These are phyloP conservation scores for Boletales sp. DNA, from an alignment of 768 basidiomycete genomes.

Conservation along the genomic window DNA sequence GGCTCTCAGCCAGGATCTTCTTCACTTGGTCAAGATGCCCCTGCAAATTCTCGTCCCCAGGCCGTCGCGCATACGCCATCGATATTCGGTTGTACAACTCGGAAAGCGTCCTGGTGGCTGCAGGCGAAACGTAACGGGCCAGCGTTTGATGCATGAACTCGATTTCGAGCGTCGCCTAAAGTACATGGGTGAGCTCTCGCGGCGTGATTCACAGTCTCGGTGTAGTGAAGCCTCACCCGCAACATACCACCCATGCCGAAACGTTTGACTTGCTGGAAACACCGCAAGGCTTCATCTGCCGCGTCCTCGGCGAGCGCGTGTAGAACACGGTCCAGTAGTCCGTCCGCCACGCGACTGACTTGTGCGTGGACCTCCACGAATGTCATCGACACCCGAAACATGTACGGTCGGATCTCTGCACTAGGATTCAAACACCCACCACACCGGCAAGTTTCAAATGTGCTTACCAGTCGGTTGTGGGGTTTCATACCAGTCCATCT, in stretches of 20 bases:
- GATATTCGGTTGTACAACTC: conserved; percentile 95
- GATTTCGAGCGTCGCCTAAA: conserved; percentile 94
- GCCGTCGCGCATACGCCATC: conserved; percentile 81
- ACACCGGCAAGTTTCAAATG: neutral
- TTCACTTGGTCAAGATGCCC: conserved; percentile 86
- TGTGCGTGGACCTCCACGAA: conserved; percentile 92
- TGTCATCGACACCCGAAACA: conserved; percentile 84
- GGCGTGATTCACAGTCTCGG: neutral
- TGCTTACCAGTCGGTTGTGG: conserved; percentile 82
- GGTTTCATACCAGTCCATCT: conserved; percentile 94
- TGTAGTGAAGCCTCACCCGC: conserved; percentile 51
- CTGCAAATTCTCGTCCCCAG: conserved; percentile 85
- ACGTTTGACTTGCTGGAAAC: conserved; percentile 83
- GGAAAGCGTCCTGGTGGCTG: conserved; percentile 80
- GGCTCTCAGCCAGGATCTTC: conserved; percentile 82
- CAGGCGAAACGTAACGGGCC: conserved; percentile 77
- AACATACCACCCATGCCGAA: conserved; percentile 99
- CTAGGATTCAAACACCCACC: neutral
- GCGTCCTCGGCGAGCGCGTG: conserved; percentile 78
- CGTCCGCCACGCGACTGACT: conserved; percentile 75
- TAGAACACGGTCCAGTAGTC: conserved; percentile 78
- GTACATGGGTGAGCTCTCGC: neutral
- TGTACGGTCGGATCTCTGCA: conserved; percentile 89
- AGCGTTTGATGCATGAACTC: conserved; percentile 99
- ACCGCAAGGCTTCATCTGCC: conserved; percentile 76